Conservation (phyloP, 1,284 basidiomycete genomes). For the Filobasidium uniguttulatum region DNA sequence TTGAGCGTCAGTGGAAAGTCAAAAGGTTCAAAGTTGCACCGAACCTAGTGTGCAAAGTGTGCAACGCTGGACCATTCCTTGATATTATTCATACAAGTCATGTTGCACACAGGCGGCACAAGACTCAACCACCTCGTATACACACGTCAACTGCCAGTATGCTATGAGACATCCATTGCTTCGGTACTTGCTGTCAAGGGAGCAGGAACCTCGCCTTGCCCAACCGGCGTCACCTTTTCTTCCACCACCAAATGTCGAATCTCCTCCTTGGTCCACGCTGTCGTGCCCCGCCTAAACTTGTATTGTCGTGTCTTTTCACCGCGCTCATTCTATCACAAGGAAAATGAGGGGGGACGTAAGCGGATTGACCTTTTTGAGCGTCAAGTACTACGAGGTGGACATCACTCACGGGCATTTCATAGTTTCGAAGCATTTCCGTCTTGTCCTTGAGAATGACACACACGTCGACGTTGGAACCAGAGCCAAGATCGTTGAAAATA, state of each 20-base stretch:
- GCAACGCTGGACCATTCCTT: too few species aligned
- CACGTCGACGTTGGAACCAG: conserved; percentile 93
- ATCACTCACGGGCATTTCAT: conserved; percentile 55
- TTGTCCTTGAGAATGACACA: conserved; percentile 75
- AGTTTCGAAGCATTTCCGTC: conserved; percentile 81
- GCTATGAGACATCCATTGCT: conserved; percentile 11
- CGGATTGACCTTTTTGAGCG: too few species aligned
- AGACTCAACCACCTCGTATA: neutral
- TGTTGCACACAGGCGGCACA: too few species aligned
- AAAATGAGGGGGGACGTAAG: neutral
- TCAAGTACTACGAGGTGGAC: neutral
- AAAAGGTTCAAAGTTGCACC: too few species aligned
- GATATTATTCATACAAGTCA: too few species aligned
- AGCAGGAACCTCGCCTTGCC: too few species aligned
- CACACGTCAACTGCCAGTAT: neutral
- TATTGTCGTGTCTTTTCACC: conserved; percentile 64
- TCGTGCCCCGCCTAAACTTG: conserved; percentile 72
- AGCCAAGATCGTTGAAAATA: conserved; percentile 98
- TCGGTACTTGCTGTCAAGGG: neutral
- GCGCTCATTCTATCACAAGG: conserved; percentile 49
- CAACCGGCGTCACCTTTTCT: conserved; percentile 47
- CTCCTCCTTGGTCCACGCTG: conserved; percentile 69
- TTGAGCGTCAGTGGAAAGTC: too few species aligned
- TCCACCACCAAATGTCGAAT: conserved; percentile 56
- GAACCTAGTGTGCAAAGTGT: too few species aligned